Percentiles rank a stretch among this genome's conserved stretches.
Evolutionary conservation across 768 basidiomycete species (phyloP).

Genomic region (Boletus edulis): DNA sequence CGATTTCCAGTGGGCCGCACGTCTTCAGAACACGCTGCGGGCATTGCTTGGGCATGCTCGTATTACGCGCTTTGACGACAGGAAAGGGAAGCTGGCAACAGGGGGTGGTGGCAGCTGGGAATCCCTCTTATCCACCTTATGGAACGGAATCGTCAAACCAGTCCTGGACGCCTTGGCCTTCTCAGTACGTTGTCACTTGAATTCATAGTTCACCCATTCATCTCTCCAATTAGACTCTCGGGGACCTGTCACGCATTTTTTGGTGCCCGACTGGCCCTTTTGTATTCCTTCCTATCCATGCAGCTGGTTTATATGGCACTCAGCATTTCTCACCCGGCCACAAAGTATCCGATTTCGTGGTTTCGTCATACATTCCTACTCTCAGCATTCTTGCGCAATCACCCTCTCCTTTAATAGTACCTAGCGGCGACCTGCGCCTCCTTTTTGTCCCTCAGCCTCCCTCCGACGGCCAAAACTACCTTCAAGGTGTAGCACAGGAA

Average conservation of each 20-base stretch:
- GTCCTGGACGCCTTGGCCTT: conserved; percentile 1
- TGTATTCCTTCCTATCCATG: neutral
- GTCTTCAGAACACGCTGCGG: neutral
- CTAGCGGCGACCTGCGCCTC: no score
- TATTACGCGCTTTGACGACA: neutral
- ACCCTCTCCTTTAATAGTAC: no score
- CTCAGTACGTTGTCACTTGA: neutral
- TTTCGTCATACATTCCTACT: no score
- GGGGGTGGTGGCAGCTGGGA: neutral
- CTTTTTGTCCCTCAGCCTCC: no score
- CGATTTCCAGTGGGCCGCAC: neutral
- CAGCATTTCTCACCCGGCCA: no score
- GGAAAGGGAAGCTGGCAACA: neutral
- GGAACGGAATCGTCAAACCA: conserved; percentile 1
- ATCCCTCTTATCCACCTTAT: neutral
- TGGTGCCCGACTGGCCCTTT: neutral
- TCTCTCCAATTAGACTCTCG: neutral
- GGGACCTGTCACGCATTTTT: neutral
- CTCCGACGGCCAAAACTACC: no score
- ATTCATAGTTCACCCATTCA: neutral
- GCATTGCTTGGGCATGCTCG: neutral
- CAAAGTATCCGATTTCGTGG: no score
- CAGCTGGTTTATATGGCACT: no score
- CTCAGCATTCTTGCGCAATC: no score
- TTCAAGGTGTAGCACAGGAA: no score